Evolutionary conservation across 75 land plant genomes (phyloP), one percentile per base, ranked within the genome.

Genomic region (Cupressus sempervirens): DNA sequence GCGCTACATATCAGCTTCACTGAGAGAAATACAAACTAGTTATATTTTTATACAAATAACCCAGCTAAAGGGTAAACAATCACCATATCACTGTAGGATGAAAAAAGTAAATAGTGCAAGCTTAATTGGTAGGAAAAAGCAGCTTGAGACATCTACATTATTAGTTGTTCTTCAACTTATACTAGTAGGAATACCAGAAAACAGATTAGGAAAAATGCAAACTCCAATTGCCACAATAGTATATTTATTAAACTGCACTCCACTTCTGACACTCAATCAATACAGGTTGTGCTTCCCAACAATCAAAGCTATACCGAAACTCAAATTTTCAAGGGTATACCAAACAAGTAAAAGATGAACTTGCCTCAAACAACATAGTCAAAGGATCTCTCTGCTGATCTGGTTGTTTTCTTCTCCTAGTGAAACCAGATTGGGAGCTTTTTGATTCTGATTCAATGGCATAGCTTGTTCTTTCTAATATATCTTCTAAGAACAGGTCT

Each of bases 401-500:
- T 84, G 85, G 76, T 79, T 88, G 89, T 83, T 85, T 73, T 88
- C 89, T 82, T 72, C 87, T 85, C 85, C 93, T 88, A 85, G 93
- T 86, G 74, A 86, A 82, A 86, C 82, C 86, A 16, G 92, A 88
- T 52, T 83, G 90, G 65, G 83, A 76, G 65, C 74, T 88, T 32
- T 89, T 90, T 87, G 46, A 85, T 58, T 96, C 93, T 80, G 95
- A 84, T 45, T 76, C 89, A 10, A 96, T 89, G 7, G 56, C 84
- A 76, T 94, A 96, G 20, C 91, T 82, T 34, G 93, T 96, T 81
- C 87, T 93, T 88, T 98, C 95, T 46, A 98, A 82, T 7, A 98
- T 88, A 86, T 98, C 99, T 86, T 98, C 99, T 72, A 98, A 86
- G 87, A 93, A 98, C 1, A 93, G 52, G 85, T 98, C 99, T 79